Percentiles rank a stretch among this genome's conserved stretches.
Evolutionary conservation across 371 early-diverging fungal genomes (phyloP).

Genomic region (Amoeboaphelidium protococcarum): DNA sequence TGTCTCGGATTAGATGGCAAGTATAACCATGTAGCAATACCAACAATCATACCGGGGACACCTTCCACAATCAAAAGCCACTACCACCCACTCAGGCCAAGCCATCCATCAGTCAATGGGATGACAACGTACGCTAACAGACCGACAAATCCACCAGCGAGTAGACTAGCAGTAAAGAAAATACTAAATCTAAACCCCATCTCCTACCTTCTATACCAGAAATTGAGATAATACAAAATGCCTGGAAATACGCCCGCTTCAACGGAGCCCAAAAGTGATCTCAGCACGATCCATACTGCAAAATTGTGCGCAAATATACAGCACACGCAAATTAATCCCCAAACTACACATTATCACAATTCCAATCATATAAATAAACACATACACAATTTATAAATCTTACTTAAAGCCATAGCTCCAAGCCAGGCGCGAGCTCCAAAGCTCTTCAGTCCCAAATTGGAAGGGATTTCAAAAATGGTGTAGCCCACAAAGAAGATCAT

Average conservation of each 20-base stretch:
- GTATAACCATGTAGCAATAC: slow-evolving; percentile 24
- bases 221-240: slow-evolving; percentile 34
- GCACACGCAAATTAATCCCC: slow-evolving; percentile 10
- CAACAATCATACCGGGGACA: slow-evolving; percentile 28
- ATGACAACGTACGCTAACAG: slow-evolving; percentile 29
- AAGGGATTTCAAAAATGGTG: slow-evolving; percentile 34
- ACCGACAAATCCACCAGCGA: slow-evolving; percentile 48
- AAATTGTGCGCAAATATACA: slow-evolving; percentile 14
- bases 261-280: slow-evolving; percentile 31
- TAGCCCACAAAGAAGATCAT: slow-evolving; percentile 36
- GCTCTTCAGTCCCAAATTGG: slow-evolving; percentile 26
- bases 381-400: slow-evolving; percentile 11
- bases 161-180: slow-evolving; percentile 28
- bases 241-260: slow-evolving; percentile 52
- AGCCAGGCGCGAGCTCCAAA: slow-evolving; percentile 20
- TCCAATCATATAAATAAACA: slow-evolving; percentile 18
- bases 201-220: slow-evolving; percentile 47
- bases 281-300: slow-evolving; percentile 21
- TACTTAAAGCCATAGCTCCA: slow-evolving; percentile 12
- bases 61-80: slow-evolving; percentile 48
- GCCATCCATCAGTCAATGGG: slow-evolving; percentile 23
- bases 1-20: no score
- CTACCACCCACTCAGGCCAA: slow-evolving; percentile 21
- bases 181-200: slow-evolving; percentile 35
- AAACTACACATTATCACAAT: slow-evolving; percentile 13